Conservation (phyloP, 345 rosid genomes). For the Camelina neglecta region DNA sequence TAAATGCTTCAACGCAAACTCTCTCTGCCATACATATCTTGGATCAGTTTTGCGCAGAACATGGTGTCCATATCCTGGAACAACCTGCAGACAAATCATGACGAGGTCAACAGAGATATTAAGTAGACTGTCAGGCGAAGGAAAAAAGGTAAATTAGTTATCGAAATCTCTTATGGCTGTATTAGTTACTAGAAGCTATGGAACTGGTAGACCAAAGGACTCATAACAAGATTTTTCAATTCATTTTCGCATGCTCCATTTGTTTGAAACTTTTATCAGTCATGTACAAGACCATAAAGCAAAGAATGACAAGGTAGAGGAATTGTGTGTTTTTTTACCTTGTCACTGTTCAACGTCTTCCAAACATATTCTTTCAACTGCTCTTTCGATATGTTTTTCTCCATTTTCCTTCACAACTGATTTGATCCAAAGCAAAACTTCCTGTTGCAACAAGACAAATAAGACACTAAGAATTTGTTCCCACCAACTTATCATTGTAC, state of each 20-base stretch:
- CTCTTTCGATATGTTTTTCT: slow-evolving; percentile 23
- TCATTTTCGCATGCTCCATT: slow-evolving; percentile 1
- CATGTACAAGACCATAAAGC: neutral
- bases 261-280: neutral
- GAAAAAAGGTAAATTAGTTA: neutral
- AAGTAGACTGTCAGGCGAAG: slow-evolving; percentile 7
- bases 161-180: neutral
- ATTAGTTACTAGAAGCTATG: neutral
- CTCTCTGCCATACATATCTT: slow-evolving; percentile 92
- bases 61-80: slow-evolving; percentile 98
- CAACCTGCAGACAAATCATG: slow-evolving; percentile 61
- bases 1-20: slow-evolving; percentile 96
- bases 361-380: no score
- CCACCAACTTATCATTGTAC: slow-evolving; percentile 9
- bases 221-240: neutral
- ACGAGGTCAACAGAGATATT: slow-evolving; percentile 4
- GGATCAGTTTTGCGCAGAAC: slow-evolving; percentile 97
- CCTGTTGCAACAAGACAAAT: slow-evolving; percentile 56
- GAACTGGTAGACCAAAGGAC: neutral
- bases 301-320: neutral
- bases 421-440: slow-evolving; percentile 96
- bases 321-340: slow-evolving; percentile 54
- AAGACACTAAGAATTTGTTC: slow-evolving; percentile 23
- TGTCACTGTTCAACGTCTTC: slow-evolving; percentile 15
- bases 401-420: slow-evolving; percentile 94